Conservation (phyloP, 495 filamentous ascomycete species). For the Hypoxylon intermedium region DNA sequence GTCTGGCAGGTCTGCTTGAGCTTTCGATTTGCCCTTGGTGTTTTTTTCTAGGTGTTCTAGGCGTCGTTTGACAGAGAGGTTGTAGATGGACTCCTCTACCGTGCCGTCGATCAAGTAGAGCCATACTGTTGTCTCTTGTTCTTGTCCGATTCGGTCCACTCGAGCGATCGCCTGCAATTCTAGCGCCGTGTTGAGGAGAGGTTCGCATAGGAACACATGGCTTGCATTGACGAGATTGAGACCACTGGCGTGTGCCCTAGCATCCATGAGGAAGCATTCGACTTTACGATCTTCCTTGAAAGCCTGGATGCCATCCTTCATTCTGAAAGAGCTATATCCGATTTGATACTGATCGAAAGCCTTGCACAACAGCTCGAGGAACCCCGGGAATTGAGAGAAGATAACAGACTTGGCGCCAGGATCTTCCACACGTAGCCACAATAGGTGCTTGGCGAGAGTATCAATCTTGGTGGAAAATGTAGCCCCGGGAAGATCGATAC, state of each 20-base stretch:
- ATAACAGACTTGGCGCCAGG: conserved; percentile 88
- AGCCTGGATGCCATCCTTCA: conserved; percentile 65
- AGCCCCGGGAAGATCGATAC: conserved; percentile 72
- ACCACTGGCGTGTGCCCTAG: conserved; percentile 84
- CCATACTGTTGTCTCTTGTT: conserved; percentile 88
- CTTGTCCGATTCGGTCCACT: conserved; percentile 92
- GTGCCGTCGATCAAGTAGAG: conserved; percentile 89
- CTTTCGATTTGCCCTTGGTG: conserved; percentile 45
- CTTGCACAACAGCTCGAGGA: conserved; percentile 72
- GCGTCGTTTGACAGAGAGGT: conserved; percentile 78
- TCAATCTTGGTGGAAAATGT: conserved; percentile 92
- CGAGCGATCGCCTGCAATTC: conserved; percentile 94
- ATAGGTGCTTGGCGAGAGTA: conserved; percentile 76
- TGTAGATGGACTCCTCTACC: conserved; percentile 88
- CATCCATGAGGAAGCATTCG: conserved; percentile 89
- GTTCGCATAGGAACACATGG: conserved; percentile 94
- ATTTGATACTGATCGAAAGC: conserved; percentile 76
- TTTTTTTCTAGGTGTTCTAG: conserved; percentile 72
- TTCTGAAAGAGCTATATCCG: conserved; percentile 70
- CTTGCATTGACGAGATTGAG: conserved; percentile 91
- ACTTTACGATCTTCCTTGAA: conserved; percentile 78
- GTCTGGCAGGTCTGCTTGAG: conserved; percentile 35
- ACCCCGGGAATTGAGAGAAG: conserved; percentile 86
- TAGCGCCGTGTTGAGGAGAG: conserved; percentile 87
- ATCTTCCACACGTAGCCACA: conserved; percentile 85